These are phyloP conservation scores for Agrostemma githago DNA, from an alignment of 148 eudicot species.

Conservation along the genomic window DNA sequence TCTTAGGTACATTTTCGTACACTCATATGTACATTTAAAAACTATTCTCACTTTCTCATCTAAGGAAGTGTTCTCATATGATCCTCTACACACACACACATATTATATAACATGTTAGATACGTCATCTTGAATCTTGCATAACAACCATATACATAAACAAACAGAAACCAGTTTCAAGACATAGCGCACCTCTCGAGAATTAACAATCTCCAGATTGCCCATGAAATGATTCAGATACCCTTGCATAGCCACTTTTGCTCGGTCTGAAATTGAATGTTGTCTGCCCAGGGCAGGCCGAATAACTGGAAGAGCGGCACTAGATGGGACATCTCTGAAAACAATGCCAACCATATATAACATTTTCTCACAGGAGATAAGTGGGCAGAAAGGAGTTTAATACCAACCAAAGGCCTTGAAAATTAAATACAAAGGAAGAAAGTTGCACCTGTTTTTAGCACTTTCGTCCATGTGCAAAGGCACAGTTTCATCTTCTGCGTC, in stretches of 20 bases:
- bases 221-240: slow-evolving; percentile 85
- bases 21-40: no score
- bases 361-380: slow-evolving; percentile 12
- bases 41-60: no score
- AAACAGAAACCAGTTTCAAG: slow-evolving; percentile 1
- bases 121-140: slow-evolving; percentile 10
- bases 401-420: slow-evolving; percentile 4
- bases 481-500: slow-evolving; percentile 71
- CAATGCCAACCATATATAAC: slow-evolving; percentile 51
- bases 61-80: no score
- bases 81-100: no score
- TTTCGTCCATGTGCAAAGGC: slow-evolving; percentile 67
- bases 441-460: slow-evolving; percentile 64
- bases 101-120: not conserved
- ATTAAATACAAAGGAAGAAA: slow-evolving; percentile 19
- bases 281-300: slow-evolving; percentile 88
- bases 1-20: no score
- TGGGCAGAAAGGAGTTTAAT: not conserved
- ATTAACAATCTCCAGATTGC: slow-evolving; percentile 87
- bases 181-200: slow-evolving; percentile 66
- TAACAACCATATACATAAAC: slow-evolving; percentile 3
- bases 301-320: slow-evolving; percentile 97
- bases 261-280: slow-evolving; percentile 82
- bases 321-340: slow-evolving; percentile 95
- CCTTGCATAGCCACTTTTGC: slow-evolving; percentile 97